These are phyloP conservation scores for Mycena citricolor DNA, from an alignment of 1,284 basidiomycete species.

Conservation along the genomic window DNA sequence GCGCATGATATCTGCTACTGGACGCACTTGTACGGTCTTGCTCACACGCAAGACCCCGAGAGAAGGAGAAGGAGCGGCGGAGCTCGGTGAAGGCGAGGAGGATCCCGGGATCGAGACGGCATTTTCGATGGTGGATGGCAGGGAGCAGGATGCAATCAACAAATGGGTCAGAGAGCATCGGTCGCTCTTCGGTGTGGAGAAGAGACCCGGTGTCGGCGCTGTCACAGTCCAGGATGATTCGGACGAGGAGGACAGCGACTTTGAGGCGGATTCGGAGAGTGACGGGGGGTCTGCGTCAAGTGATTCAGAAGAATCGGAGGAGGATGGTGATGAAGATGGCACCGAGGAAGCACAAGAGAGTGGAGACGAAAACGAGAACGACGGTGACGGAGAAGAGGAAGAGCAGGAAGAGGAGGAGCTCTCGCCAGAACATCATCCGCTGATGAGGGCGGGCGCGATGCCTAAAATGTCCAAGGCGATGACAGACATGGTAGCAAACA, in stretches of 20 bases:
- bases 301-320: constrained; percentile 39
- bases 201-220: constrained; percentile 22
- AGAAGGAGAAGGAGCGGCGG: constrained; percentile 33
- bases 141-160: constrained; percentile 62
- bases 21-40: constrained; percentile 64
- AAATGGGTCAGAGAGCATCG: constrained; percentile 61
- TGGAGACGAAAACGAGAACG: constrained; percentile 31
- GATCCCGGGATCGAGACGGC: constrained; percentile 56
- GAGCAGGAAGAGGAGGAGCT: constrained; percentile 50
- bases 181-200: constrained; percentile 53
- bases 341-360: constrained; percentile 33
- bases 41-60: constrained; percentile 44
- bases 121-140: constrained; percentile 69
- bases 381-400: constrained; percentile 37
- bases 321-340: constrained; percentile 22
- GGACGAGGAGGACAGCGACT: constrained; percentile 52
- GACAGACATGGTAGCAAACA: constrained; percentile 61
- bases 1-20: constrained; percentile 60
- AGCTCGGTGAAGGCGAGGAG: constrained; percentile 33
- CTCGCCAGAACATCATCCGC: constrained; percentile 56
- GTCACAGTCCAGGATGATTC: constrained; percentile 35
- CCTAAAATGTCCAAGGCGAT: constrained; percentile 65
- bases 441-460: constrained; percentile 66
- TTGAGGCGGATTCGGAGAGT: constrained; percentile 34
- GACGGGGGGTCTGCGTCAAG: constrained; percentile 36